These are phyloP conservation scores for button mushroom (Agaricus bisporus) DNA, from an alignment of 768 basidiomycete species.

Conservation along the genomic window DNA sequence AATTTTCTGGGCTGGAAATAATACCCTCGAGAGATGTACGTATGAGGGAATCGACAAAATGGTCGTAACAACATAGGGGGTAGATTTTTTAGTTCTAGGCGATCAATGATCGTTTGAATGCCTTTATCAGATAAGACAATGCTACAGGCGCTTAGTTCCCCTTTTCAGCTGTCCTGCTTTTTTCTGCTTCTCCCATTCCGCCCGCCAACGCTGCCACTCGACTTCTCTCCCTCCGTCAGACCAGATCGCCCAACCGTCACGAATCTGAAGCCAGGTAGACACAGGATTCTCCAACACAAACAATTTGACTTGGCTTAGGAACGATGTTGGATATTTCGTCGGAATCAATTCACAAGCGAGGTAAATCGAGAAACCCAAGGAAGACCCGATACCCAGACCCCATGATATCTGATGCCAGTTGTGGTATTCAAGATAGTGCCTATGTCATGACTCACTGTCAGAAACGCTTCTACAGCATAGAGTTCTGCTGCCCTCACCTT, in stretches of 20 bases:
- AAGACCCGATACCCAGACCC: conserved; percentile 62
- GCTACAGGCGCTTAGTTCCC: conserved; percentile 6
- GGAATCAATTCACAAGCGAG: conserved; percentile 54
- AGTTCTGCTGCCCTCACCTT: conserved; percentile 35
- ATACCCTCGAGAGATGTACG: background rate
- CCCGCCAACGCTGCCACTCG: conserved; percentile 67
- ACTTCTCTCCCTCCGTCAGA: conserved; percentile 67
- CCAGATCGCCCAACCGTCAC: conserved; percentile 83
- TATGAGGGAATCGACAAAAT: background rate
- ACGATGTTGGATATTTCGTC: conserved; percentile 40
- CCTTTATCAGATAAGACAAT: background rate
- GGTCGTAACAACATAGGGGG: background rate
- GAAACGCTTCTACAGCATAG: background rate
- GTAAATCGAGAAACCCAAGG: conserved; percentile 52
- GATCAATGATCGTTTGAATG: background rate
- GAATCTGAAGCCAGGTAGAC: conserved; percentile 58
- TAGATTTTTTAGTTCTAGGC: too few species aligned
- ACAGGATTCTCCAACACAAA: conserved; percentile 51
- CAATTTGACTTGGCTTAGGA: conserved; percentile 42
- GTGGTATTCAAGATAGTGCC: conserved; percentile 71
- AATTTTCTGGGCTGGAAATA: background rate
- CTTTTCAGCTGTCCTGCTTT: conserved; percentile 15
- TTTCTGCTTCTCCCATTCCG: conserved; percentile 43
- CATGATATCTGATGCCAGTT: conserved; percentile 66
- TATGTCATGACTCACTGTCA: conserved; percentile 19